These are phyloP conservation scores for Begonia masoniana DNA, from an alignment of 306 rosid species.

Conservation along the genomic window DNA sequence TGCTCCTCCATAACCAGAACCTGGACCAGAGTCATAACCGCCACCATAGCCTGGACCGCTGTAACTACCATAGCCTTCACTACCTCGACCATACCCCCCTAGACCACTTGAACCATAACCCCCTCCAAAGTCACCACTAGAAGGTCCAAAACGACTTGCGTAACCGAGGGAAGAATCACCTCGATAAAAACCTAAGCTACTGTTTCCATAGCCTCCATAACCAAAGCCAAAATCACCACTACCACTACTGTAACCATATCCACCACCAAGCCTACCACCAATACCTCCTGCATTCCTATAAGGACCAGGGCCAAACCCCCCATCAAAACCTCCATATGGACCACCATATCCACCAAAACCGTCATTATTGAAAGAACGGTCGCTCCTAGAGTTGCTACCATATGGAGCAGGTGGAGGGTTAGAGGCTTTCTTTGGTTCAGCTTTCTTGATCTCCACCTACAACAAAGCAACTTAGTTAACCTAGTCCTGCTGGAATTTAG, in stretches of 20 bases:
- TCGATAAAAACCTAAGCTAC: conserved; percentile 4
- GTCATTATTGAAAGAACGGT: no score
- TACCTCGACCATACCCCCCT: conserved; percentile 47
- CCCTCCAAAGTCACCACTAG: conserved; percentile 41
- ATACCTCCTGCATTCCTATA: conserved; percentile 53
- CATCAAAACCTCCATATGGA: conserved; percentile 67
- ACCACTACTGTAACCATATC: conserved; percentile 44
- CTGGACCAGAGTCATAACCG: conserved; percentile 40
- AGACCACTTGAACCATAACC: conserved; percentile 21
- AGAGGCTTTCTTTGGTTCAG: conserved; percentile 91
- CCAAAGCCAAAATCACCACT: conserved; percentile 40
- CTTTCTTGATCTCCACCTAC: conserved; percentile 96
- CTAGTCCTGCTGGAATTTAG: background rate
- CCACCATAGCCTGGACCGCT: conserved; percentile 38
- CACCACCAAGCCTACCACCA: conserved; percentile 64
- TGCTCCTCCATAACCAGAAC: conserved; percentile 42
- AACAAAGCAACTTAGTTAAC: conserved; percentile 6
- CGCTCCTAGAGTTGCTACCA: conserved; percentile 60
- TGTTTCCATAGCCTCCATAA: no score
- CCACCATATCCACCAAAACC: conserved; percentile 66
- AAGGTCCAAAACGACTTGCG: conserved; percentile 44
- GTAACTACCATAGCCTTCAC: conserved; percentile 41
- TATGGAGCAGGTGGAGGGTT: conserved; percentile 66
- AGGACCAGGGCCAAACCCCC: conserved; percentile 33
- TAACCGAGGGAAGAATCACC: no score